phyloP scores from a whole-genome alignment of 2,329 filamentous ascomycete genomes.

The Hortaea werneckii region DNA sequence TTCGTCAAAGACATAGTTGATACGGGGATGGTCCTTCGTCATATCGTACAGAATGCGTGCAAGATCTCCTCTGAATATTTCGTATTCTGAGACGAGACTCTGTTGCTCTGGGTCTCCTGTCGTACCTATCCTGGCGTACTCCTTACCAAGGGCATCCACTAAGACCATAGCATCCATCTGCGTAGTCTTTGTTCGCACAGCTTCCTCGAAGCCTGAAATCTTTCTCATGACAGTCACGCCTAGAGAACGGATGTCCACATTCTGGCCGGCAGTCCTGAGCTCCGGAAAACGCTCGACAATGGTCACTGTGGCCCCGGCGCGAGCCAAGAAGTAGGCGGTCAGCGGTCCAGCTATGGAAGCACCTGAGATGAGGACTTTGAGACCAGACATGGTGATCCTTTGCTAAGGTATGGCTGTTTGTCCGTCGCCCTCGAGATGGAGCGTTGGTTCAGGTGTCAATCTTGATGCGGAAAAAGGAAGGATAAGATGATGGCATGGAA shows the following conservation, averaged over 20 bases:
- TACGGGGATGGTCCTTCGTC: constrained; percentile 27
- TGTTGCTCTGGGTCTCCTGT: constrained; percentile 26
- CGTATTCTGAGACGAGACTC: constrained; percentile 27
- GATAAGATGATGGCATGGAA: too few species aligned
- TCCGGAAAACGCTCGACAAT: constrained; percentile 27
- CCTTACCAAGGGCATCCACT: constrained; percentile 16
- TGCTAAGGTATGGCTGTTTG: too few species aligned
- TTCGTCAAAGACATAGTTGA: constrained; percentile 32
- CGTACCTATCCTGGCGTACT: constrained; percentile 21
- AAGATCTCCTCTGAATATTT: constrained; percentile 29
- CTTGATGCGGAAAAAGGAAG: too few species aligned
- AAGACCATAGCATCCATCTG: constrained; percentile 23
- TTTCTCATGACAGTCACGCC: constrained; percentile 28
- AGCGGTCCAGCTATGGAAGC: constrained; percentile 28
- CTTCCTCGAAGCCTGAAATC: constrained; percentile 24
- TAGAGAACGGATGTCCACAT: constrained; percentile 26
- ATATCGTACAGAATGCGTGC: constrained; percentile 24
- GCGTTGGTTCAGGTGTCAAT: too few species aligned
- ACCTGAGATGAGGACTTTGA: constrained; percentile 27
- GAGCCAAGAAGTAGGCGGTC: constrained; percentile 28
- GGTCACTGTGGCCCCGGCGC: constrained; percentile 25
- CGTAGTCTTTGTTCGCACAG: constrained; percentile 16
- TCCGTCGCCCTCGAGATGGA: too few species aligned
- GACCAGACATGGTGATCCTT: constrained; percentile 1
- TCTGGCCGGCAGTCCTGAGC: constrained; percentile 23